Percentiles rank a stretch among this genome's conserved stretches.
Conservation (phyloP, 495 filamentous ascomycete genomes). For the Tetracladium marchalianum region DNA sequence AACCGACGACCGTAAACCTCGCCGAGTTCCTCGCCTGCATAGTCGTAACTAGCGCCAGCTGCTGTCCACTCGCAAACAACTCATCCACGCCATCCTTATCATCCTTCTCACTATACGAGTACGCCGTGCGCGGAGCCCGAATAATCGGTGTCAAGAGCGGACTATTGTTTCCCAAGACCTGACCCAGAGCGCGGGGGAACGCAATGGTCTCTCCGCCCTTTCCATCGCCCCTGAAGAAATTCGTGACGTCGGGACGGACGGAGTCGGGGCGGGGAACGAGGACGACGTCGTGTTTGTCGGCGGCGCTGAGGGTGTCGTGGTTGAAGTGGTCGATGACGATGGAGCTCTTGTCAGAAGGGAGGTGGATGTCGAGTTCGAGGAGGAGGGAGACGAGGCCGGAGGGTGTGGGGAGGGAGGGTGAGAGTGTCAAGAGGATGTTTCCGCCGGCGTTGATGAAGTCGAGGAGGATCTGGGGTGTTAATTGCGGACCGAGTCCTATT, state of each 20-base stretch:
- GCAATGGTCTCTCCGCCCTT: constrained; percentile 47
- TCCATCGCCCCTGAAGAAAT: constrained; percentile 64
- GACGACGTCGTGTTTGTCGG: constrained; percentile 83
- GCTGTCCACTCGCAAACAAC: constrained; percentile 70
- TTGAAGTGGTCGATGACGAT: constrained; percentile 92
- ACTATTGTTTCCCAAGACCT: constrained; percentile 65
- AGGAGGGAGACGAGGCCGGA: constrained; percentile 75
- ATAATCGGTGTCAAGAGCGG: constrained; percentile 72
- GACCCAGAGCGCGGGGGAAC: constrained; percentile 69
- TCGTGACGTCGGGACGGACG: constrained; percentile 58
- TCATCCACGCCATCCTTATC: constrained; percentile 58
- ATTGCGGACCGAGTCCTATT: constrained; percentile 71
- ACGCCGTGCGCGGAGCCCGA: constrained; percentile 70
- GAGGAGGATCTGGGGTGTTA: constrained; percentile 79
- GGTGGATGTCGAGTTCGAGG: constrained; percentile 81
- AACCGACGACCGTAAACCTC: constrained; percentile 77
- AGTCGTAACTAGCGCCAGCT: constrained; percentile 71
- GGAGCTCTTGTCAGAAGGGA: constrained; percentile 72
- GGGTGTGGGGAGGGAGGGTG: constrained; percentile 60
- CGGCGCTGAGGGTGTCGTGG: constrained; percentile 65
- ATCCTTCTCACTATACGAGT: constrained; percentile 91
- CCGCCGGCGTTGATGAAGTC: constrained; percentile 86
- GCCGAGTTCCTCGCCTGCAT: constrained; percentile 91
- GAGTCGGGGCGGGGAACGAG: constrained; percentile 55
- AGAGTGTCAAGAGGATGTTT: constrained; percentile 86